Conservation (phyloP, 768 basidiomycete genomes). For the Hygrophoropsis aurantiaca region DNA sequence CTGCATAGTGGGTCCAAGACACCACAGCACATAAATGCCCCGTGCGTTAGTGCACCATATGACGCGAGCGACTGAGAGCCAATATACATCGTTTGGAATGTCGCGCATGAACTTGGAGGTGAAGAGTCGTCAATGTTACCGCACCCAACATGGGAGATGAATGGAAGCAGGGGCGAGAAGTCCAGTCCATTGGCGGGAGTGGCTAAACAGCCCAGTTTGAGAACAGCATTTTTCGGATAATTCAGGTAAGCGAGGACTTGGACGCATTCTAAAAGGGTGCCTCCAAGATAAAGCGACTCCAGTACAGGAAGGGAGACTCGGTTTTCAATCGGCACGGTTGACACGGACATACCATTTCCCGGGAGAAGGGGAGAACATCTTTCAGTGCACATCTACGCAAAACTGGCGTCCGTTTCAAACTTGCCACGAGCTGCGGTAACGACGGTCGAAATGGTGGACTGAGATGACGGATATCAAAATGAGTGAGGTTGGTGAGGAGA, state of each 20-base stretch:
- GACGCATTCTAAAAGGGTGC: neutral
- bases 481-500: conserved; percentile 34
- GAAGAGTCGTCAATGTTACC: too few relatives aligned
- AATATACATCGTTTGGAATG: too few relatives aligned
- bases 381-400: conserved; percentile 36
- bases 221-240: neutral
- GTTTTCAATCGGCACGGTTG: too few relatives aligned
- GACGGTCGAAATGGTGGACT: conserved; percentile 25
- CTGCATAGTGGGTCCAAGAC: too few relatives aligned
- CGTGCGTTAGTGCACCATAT: too few relatives aligned
- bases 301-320: neutral
- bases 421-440: conserved; percentile 29
- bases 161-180: neutral
- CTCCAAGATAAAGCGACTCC: neutral
- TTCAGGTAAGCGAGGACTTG: neutral
- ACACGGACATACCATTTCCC: too few relatives aligned
- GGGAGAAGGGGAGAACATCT: conserved; percentile 32
- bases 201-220: neutral
- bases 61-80: too few relatives aligned
- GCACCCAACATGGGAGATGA: too few relatives aligned
- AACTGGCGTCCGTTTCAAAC: conserved; percentile 33
- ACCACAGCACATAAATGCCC: too few relatives aligned
- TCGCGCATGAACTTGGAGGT: too few relatives aligned
- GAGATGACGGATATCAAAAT: conserved; percentile 34
- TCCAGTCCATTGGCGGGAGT: neutral